Percentiles rank a stretch among this genome's conserved stretches.
Conservation (phyloP, 768 basidiomycete genomes). For the Pleurotus sapidus region DNA sequence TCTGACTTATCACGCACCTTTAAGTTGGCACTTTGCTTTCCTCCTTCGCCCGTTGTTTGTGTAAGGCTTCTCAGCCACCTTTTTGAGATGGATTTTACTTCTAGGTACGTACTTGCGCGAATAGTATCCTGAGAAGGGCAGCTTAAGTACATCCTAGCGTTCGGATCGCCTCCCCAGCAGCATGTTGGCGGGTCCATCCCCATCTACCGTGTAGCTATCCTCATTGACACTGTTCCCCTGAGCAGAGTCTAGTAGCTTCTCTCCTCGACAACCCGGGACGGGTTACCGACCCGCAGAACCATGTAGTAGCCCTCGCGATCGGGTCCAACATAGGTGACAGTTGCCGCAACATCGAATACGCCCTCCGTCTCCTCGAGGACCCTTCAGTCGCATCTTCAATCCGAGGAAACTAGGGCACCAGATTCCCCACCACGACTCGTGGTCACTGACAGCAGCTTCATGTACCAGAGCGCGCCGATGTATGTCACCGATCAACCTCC, state of each 20-base stretch:
- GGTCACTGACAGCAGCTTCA: slow-evolving; percentile 77
- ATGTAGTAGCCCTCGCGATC: slow-evolving; percentile 65
- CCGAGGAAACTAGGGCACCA: slow-evolving; percentile 6
- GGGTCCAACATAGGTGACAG: slow-evolving; percentile 92
- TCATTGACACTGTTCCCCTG: background rate
- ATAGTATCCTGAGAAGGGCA: no score
- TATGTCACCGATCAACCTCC: slow-evolving; percentile 87
- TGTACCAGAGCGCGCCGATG: slow-evolving; percentile 96
- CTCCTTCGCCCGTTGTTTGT: no score
- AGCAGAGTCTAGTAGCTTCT: no score
- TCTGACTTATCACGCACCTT: no score
- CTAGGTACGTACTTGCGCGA: no score
- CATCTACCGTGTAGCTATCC: background rate
- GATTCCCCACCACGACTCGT: slow-evolving; percentile 22
- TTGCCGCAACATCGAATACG: slow-evolving; percentile 76
- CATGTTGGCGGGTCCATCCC: no score
- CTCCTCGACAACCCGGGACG: background rate
- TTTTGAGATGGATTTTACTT: no score
- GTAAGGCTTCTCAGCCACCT: no score
- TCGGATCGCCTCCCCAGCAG: no score
- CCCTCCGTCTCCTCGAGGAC: slow-evolving; percentile 67
- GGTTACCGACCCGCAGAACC: background rate
- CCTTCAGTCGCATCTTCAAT: slow-evolving; percentile 24
- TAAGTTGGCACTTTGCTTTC: no score
- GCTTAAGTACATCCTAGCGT: no score